Base-by-base conservation (phyloP, 192 early-diverging fungal genomes). In the Backusella circina region DNA sequence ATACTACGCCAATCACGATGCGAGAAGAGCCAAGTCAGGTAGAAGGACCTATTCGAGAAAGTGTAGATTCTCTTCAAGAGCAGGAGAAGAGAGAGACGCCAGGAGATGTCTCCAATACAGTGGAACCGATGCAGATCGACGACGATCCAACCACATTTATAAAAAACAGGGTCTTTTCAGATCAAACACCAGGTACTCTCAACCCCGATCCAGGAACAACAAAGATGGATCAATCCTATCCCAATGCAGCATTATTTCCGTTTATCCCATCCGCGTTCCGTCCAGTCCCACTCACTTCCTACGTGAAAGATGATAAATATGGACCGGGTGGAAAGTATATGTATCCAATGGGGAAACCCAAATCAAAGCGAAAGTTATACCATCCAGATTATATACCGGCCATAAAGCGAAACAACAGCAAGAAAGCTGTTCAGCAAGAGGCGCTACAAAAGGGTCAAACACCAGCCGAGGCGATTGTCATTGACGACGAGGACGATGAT, bases 301-400 rank as follows among this genome's bases (percentile, higher is more conserved):
- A 33, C 2, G 74, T 76, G 0, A 57, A 73, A 21, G 79, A 80
- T 57, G 71, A 75, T 3, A 80, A 80, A 33, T 80, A 75, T n/a
- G 67, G 76, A 3, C 39, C 37, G 18, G 79, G 79, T 38, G 79
- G 79, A 33, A 80, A 80, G 37, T 80, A 76, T 54, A 54, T 50
- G 4, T 76, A 75, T 41, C 39, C 74, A 10, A 39, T 21, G n/a
- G 38, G 67, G 12, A 68, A 37, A 32, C 37, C 16, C 9, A 65
- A 54, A 33, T 61, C 36, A 23, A 73, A 73, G 41, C 31, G 54
- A 38, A 33, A 21, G 18, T 23, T 73, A 3, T 80, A 80, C 41
- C 65, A 47, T 4, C 79, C 79, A 31, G 79, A 80, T 57, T 80
- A 80, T 70, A 68, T 73, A 28, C 79, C 79, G 0, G 26, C 37